phyloP scores from a whole-genome alignment of 768 basidiomycete genomes.

The Hygrophoropsis aurantiaca region DNA sequence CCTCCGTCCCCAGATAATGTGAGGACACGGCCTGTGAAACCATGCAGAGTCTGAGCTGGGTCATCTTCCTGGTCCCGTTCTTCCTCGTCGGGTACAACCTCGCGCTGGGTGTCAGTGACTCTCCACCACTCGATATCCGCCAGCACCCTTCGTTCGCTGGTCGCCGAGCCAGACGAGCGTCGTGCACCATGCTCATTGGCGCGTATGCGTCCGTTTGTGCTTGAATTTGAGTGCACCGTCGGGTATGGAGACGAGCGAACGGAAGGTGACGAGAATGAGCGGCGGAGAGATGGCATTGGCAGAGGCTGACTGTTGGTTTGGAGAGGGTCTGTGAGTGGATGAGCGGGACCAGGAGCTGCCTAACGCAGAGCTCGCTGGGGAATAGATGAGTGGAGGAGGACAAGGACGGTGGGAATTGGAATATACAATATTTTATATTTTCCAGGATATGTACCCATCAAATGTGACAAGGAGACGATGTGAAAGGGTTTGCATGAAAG shows the following conservation, averaged over 20 bases:
- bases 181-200: slow-evolving; percentile 39
- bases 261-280: slow-evolving; percentile 66
- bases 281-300: slow-evolving; percentile 75
- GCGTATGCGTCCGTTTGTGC: slow-evolving; percentile 38
- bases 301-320: slow-evolving; percentile 2
- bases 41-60: slow-evolving; percentile 11
- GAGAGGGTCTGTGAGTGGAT: slow-evolving; percentile 15
- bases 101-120: slow-evolving; percentile 71
- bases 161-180: slow-evolving; percentile 71
- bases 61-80: slow-evolving; percentile 36
- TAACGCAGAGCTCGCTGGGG: slow-evolving; percentile 45
- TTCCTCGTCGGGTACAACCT: slow-evolving; percentile 31
- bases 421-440: slow-evolving; percentile 45
- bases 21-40: slow-evolving; percentile 24
- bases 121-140: slow-evolving; percentile 91
- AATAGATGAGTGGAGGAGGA: slow-evolving; percentile 33
- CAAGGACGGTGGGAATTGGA: slow-evolving; percentile 33
- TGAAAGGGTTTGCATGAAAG: slow-evolving; percentile 9
- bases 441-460: slow-evolving; percentile 17
- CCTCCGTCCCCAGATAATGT: slow-evolving; percentile 37
- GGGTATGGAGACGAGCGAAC: slow-evolving; percentile 73
- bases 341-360: slow-evolving; percentile 43
- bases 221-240: slow-evolving; percentile 34
- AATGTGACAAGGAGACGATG: slow-evolving; percentile 15
- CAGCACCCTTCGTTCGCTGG: slow-evolving; percentile 63